Base-by-base conservation (phyloP, 1,139 yeast genomes). In the Hemisphaericaspora xylanilytica region DNA sequence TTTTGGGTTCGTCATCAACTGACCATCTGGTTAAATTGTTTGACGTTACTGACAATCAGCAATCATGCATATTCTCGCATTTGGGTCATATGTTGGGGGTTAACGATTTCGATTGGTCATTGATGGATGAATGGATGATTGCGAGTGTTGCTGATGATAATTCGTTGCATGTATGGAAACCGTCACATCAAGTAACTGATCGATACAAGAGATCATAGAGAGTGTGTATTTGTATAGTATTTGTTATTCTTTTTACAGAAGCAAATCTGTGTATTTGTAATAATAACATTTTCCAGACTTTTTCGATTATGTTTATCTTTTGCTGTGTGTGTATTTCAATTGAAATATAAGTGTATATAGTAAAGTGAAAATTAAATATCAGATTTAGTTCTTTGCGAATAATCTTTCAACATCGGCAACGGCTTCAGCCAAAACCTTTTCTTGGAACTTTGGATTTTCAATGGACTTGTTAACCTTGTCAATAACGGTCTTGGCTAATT, bases 31-130 rank as follows among this genome's bases (percentile, higher is more conserved):
- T 86, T 8, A 78, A 79, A 50, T 40, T 92, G 2, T 85, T 88
- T 81, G 90, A 88, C 53, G 59, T 80, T 3, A 53, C 75, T 2
- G 55, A 58, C 24, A 45, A 57, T 52, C 21, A 6, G 12, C 40
- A 36, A 48, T 61, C 81, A 33, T 43, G 81, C 16, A 90, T 92
- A 55, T 72, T 77, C 26, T 35, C 44, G 31, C 98, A 94, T 59
- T 87, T 85, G 10, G 98, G 98, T 0, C 99, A 92, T 58, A 79
- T 92, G 75, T 69, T 85, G 40, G 90, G 94, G 16, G 86, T 92
- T 12, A 82, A 85, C 52, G 97, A 90, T 55, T 68, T 90, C 33
- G 78, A 82, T 34, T 92, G 98, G 98, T 86, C 89, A 43, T 78
- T 81, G 1, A 81, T 80, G 47, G 84, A 84, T 46, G 81, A 83